phyloP scores from a whole-genome alignment of 371 early-diverging fungal species.

The Syncephalis plumigaleata region DNA sequence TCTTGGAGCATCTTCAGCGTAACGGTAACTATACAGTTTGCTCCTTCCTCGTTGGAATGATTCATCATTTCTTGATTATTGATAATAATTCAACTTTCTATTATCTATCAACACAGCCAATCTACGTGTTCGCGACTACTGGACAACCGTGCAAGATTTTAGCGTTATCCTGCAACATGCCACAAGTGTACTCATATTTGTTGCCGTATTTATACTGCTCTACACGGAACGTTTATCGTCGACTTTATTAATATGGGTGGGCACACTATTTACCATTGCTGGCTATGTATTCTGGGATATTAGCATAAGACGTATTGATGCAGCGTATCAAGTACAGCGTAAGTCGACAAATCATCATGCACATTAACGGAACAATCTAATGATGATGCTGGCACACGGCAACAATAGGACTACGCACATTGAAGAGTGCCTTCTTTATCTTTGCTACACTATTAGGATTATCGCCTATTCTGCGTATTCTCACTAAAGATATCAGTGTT shows the following conservation, averaged over 20 bases:
- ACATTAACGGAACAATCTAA: not conserved
- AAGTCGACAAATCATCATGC: conserved; percentile 5
- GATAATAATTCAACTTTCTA: not conserved
- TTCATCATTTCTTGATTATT: not conserved
- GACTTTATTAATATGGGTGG: conserved; percentile 32
- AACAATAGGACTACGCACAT: conserved; percentile 26
- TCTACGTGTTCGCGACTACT: conserved; percentile 53
- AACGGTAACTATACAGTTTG: conserved; percentile 38
- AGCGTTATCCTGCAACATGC: conserved; percentile 73
- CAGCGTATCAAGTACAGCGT: conserved; percentile 30
- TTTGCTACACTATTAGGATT: conserved; percentile 63
- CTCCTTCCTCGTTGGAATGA: not conserved
- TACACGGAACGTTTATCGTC: conserved; percentile 33
- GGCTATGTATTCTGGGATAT: conserved; percentile 52
- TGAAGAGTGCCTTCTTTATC: conserved; percentile 60
- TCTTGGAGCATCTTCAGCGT: conserved; percentile 70
- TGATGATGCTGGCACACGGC: not conserved
- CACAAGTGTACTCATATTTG: conserved; percentile 62
- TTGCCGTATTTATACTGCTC: conserved; percentile 68
- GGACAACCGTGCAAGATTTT: conserved; percentile 50
- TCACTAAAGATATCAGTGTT: conserved; percentile 75
- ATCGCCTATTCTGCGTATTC: conserved; percentile 79
- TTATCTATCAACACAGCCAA: conserved; percentile 21
- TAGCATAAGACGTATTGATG: conserved; percentile 23
- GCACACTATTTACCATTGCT: conserved; percentile 30